Evolutionary conservation across 768 basidiomycete genomes (phyloP), one percentile per base, ranked within the genome.

Genomic region (Pulveroboletus sp.): DNA sequence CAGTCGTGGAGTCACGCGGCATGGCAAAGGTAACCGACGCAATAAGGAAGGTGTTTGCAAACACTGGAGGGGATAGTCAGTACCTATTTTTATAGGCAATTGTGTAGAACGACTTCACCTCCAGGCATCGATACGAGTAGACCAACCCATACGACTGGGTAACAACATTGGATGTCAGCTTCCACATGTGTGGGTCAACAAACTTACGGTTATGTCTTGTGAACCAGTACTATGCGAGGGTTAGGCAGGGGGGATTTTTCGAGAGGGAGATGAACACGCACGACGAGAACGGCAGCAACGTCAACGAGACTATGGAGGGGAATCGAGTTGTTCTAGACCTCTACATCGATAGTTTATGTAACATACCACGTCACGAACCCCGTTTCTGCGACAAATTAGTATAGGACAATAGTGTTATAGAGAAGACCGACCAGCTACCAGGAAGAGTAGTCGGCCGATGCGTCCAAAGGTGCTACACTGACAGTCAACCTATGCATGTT

Each of bases 351-450:
- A 24, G 15, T 28, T 33, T 24, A 0, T 21, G 1, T 2, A 10
- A 46, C 60, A 32, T 15, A 63, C 60, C 55, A 57, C 15, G 53
- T 43, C 2, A 52, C 39, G 5, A 6, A 13, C 11, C 49, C 36
- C n/a, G 61, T 60, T 50, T 62, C 60, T 62, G 41, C 30, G 8
- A 37, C 8, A 27, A 21, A 26, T 63, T 2, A 63, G 50, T 18
- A 11, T 8, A 14, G 7, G 4, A n/a, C 18, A 28, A 44, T 2
- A 13, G 21, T 2, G 9, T 15, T 40, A 11, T 17, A 9, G 13
- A 21, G 15, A 43, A 31, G 8, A 57, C 61, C 33, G 18, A 62
- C 60, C 61, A 14, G 52, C 52, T 8, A 45, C 11, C 18, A 47
- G 11, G 28, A 50, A 4, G 35, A 38, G 14, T 6, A 63, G 11